phyloP scores from a whole-genome alignment of 345 rosid genomes.

The Populus tremula region DNA sequence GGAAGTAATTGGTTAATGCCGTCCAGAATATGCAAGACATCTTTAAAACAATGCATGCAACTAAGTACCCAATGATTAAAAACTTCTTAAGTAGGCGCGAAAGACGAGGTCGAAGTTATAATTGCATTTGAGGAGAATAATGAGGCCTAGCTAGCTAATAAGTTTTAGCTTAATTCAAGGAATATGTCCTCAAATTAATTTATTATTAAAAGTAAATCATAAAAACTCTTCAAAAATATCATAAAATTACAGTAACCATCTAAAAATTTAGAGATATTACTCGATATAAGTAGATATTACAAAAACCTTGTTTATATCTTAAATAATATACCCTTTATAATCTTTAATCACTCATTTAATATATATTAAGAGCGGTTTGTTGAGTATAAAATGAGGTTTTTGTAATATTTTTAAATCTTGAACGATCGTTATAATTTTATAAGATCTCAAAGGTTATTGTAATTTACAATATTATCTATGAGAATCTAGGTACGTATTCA shows the following conservation, averaged over 20 bases:
- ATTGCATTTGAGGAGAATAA: background rate
- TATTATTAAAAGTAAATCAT: too few species aligned
- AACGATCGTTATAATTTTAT: background rate
- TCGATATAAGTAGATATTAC: too few species aligned
- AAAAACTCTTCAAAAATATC: too few species aligned
- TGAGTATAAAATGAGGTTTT: background rate
- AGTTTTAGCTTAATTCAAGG: conserved; percentile 6
- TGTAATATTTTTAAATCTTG: background rate
- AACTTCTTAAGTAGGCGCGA: conserved; percentile 9
- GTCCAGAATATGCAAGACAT: background rate
- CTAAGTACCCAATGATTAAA: conserved; percentile 1
- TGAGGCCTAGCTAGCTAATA: background rate
- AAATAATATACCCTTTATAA: too few species aligned
- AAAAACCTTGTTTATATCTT: too few species aligned
- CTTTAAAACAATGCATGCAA: conserved; percentile 12
- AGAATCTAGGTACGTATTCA: background rate
- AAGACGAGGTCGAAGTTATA: background rate
- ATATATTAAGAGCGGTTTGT: background rate
- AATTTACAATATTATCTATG: background rate
- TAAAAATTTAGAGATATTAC: too few species aligned
- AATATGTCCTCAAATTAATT: background rate
- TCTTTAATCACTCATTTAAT: too few species aligned
- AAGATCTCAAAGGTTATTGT: background rate
- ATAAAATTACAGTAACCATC: too few species aligned
- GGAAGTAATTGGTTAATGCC: background rate